These are phyloP conservation scores for Hypocreales sp. DNA, from an alignment of 2,329 filamentous ascomycete genomes.

Conservation along the genomic window DNA sequence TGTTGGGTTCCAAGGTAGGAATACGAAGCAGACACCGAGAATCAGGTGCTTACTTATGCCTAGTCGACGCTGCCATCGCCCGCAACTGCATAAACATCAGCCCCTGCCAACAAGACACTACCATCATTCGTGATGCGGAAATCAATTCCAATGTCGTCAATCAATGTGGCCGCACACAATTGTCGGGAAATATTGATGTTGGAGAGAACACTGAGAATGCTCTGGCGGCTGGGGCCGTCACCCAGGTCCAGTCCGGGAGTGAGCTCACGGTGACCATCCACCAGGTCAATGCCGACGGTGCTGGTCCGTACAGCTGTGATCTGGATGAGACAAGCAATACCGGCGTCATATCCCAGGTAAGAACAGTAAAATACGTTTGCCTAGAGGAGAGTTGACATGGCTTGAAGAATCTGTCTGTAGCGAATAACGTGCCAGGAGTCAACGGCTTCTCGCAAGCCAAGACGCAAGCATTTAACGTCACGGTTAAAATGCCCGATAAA, in stretches of 20 bases:
- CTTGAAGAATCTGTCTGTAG: constrained; percentile 26
- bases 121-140: constrained; percentile 44
- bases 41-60: too few relatives aligned
- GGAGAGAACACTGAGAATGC: constrained; percentile 38
- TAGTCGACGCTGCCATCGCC: constrained; percentile 37
- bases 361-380: too few relatives aligned
- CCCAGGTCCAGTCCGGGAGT: constrained; percentile 30
- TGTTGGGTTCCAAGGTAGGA: constrained; percentile 31
- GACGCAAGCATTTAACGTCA: constrained; percentile 39
- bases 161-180: constrained; percentile 46
- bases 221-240: constrained; percentile 27
- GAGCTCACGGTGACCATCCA: constrained; percentile 14
- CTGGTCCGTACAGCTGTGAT: constrained; percentile 35
- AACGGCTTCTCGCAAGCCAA: constrained; percentile 43
- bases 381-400: neutral
- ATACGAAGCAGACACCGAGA: constrained; percentile 7
- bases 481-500: constrained; percentile 32
- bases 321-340: constrained; percentile 31
- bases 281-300: constrained; percentile 6
- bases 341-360: constrained; percentile 7
- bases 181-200: constrained; percentile 46
- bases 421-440: constrained; percentile 41
- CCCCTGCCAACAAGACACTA: constrained; percentile 51
- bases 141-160: constrained; percentile 36
- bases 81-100: constrained; percentile 48